phyloP scores from a whole-genome alignment of 2,329 filamentous ascomycete genomes.

The Trichoderma koningii region DNA sequence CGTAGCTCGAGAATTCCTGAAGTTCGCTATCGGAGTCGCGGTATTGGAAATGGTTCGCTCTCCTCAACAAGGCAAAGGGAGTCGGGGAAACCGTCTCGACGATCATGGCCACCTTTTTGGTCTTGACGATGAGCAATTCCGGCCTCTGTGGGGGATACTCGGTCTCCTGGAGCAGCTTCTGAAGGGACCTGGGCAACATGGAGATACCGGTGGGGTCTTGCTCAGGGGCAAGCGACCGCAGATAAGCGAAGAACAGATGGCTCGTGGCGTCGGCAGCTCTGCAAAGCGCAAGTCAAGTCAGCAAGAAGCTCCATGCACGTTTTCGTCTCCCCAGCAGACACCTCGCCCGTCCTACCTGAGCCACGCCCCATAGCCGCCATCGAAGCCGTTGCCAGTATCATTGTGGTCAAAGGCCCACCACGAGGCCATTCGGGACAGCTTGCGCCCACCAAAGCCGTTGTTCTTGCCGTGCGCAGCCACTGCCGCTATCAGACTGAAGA shows the following conservation, averaged over 20 bases:
- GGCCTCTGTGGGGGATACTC: constrained; percentile 88
- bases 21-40: constrained; percentile 84
- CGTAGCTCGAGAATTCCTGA: constrained; percentile 81
- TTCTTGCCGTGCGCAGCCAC: constrained; percentile 90
- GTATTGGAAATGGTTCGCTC: constrained; percentile 94
- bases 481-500: constrained; percentile 89
- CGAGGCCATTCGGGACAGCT: constrained; percentile 90
- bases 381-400: constrained; percentile 87
- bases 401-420: constrained; percentile 98
- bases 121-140: constrained; percentile 73
- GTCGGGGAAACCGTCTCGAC: constrained; percentile 94
- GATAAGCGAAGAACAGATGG: constrained; percentile 96
- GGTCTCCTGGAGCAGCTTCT: constrained; percentile 86
- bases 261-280: constrained; percentile 94
- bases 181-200: constrained; percentile 82
- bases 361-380: constrained; percentile 91
- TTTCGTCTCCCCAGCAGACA: constrained; percentile 4
- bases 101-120: constrained; percentile 93
- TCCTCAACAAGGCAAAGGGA: constrained; percentile 84
- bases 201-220: constrained; percentile 77
- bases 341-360: constrained; percentile 57
- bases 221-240: constrained; percentile 86
- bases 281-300: constrained; percentile 14
- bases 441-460: constrained; percentile 90
- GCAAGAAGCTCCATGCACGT: background rate